A percentile compares a stretch with the other conserved stretches of the same genome.
Conservation (phyloP, 192 early-diverging fungal species). For the Spizellomyces punctatus region DNA sequence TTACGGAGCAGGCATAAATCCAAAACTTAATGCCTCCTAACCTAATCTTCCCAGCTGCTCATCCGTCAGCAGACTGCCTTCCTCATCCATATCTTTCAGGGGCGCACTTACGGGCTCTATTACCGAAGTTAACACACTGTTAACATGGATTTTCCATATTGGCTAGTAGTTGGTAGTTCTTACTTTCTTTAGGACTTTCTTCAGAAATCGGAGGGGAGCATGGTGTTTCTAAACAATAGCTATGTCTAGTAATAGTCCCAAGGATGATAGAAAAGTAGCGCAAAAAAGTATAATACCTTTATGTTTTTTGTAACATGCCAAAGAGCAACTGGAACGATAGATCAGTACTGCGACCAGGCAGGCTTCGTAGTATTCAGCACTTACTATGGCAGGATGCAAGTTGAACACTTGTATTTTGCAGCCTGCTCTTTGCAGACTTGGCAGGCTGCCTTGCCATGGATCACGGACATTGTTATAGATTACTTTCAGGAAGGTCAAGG, state of each 20-base stretch:
- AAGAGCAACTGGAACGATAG: neutral
- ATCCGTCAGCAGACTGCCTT: too few relatives aligned
- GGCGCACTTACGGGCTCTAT: too few relatives aligned
- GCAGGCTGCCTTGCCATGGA: neutral
- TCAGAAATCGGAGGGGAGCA: neutral
- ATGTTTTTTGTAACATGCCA: constrained; percentile 3
- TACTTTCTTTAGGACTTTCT: too few relatives aligned
- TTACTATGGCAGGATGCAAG: constrained; percentile 1
- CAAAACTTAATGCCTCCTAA: too few relatives aligned
- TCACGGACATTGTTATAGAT: neutral
- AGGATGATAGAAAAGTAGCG: neutral
- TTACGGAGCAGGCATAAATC: too few relatives aligned
- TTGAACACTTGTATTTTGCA: neutral
- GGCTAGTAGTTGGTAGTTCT: too few relatives aligned
- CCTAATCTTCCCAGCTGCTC: too few relatives aligned
- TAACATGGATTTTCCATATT: too few relatives aligned
- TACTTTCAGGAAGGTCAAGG: neutral
- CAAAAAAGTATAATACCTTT: neutral
- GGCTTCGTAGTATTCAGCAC: neutral
- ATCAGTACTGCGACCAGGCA: neutral
- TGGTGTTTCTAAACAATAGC: neutral
- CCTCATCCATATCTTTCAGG: too few relatives aligned
- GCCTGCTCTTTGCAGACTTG: neutral
- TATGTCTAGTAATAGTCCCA: neutral
- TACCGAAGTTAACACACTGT: too few relatives aligned